A percentile compares a stretch with the other conserved stretches of the same genome.
Evolutionary conservation across 164 flowering plant species (phyloP).

Genomic region (Pachysandra terminalis): DNA sequence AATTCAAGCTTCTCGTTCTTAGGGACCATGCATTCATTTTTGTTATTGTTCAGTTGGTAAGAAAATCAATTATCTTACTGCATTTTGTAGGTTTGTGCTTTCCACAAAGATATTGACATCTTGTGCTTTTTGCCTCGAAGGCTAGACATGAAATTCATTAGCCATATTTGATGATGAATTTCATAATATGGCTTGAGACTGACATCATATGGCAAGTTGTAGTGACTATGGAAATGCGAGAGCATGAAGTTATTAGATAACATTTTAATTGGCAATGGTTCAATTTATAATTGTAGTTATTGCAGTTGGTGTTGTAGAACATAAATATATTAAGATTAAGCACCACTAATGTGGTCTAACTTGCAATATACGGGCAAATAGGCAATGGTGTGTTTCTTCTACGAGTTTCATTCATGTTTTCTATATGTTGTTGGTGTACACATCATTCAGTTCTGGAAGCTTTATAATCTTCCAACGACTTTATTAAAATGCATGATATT

Average conservation of each 20-base stretch:
- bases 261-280: background rate
- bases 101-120: background rate
- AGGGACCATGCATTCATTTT: constrained; percentile 93
- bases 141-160: background rate
- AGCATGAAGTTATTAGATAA: too few species aligned
- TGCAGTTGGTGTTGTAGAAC: background rate
- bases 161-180: background rate
- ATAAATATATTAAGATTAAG: too few species aligned
- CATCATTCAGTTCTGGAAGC: too few species aligned
- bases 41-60: constrained; percentile 89
- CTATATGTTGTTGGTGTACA: too few species aligned
- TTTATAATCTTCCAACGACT: too few species aligned
- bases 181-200: background rate
- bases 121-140: background rate
- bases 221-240: background rate
- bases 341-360: too few species aligned
- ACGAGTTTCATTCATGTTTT: too few species aligned
- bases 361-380: too few species aligned
- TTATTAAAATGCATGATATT: too few species aligned
- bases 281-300: background rate
- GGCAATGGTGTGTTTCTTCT: too few species aligned
- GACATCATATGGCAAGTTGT: background rate
- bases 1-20: constrained; percentile 90
- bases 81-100: background rate
- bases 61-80: constrained; percentile 1